Evolutionary conservation across 2,329 filamentous ascomycete genomes (phyloP).

Genomic region (Exophiala sp.): DNA sequence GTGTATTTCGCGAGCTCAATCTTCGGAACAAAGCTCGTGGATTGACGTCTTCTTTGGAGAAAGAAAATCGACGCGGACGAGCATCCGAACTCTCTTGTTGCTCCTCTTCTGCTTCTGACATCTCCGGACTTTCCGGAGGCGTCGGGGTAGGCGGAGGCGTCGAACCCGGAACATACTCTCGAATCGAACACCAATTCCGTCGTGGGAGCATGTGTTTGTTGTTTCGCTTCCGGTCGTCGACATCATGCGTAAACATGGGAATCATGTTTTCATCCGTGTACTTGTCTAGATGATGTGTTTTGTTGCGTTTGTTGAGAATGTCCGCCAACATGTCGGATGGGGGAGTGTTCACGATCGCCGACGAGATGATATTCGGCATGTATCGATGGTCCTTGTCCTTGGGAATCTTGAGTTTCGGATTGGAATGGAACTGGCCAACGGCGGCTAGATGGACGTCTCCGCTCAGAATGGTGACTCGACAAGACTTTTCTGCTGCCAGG

Average conservation of each 20-base stretch:
- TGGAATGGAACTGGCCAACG: slow-evolving; percentile 90
- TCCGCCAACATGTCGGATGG: slow-evolving; percentile 84
- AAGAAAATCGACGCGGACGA: slow-evolving; percentile 53
- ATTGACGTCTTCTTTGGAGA: slow-evolving; percentile 51
- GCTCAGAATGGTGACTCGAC: slow-evolving; percentile 83
- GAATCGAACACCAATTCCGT: slow-evolving; percentile 92
- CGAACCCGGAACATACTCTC: slow-evolving; percentile 69
- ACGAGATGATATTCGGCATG: slow-evolving; percentile 93
- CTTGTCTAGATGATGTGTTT: slow-evolving; percentile 56
- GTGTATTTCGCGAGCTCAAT: slow-evolving; percentile 41
- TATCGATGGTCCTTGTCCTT: slow-evolving; percentile 94
- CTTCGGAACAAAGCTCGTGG: slow-evolving; percentile 42
- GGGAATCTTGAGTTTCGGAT: slow-evolving; percentile 69
- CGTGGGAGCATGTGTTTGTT: slow-evolving; percentile 85
- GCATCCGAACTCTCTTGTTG: slow-evolving; percentile 30
- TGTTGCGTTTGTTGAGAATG: slow-evolving; percentile 89
- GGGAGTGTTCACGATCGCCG: slow-evolving; percentile 87
- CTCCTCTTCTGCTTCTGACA: slow-evolving; percentile 21
- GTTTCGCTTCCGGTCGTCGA: slow-evolving; percentile 82
- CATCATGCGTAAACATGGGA: slow-evolving; percentile 80
- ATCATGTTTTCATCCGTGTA: slow-evolving; percentile 95
- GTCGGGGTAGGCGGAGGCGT: slow-evolving; percentile 69
- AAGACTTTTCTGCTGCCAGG: slow-evolving; percentile 83
- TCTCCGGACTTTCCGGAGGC: slow-evolving; percentile 47
- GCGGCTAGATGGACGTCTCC: slow-evolving; percentile 92